Evolutionary conservation across 345 rosid species (phyloP), one percentile per base, ranked within the genome.

Genomic region (Euphorbia peplus): DNA sequence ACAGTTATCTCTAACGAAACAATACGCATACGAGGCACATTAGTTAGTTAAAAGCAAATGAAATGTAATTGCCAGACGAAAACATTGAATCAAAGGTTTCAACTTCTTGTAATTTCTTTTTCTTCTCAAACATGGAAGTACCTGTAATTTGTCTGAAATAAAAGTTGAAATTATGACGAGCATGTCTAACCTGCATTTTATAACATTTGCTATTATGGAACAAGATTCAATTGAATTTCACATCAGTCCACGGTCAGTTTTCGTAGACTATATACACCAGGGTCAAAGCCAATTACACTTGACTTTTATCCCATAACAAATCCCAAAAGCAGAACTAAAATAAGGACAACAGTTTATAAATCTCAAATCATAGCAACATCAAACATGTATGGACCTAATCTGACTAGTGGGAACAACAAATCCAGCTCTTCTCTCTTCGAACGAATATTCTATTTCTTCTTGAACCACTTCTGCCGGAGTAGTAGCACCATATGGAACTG

Each of bases 401-500:
- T 75, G 76, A 19, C 77, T 37, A 44, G 55, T 70, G 8, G 89
- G 86, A 75, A 85, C 76, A 76, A 85, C 69, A 65, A 84, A 88
- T 37, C 96, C 98, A 21, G 90, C 90, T 76, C 97, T 85, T 79
- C 82, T 78, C 82, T 95, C 99, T 80, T 95, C 96, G 12, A 91
- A 95, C 3, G 98, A 91, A 69, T 88, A 89, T 57, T 91, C 99
- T 12, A 83, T 77, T 48, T 83, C 93, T 75, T 80, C 86, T 7
- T 63, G 71, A 5, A 52, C 62, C 26, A 77, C 87, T 44, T 82
- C 81, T 57, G 66, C 76, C 47, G 75, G 64, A 55, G 78, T 73
- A 12, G 72, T 67, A 56, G 56, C 60, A n/a, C n/a, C n/a, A 50
- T 61, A 72, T 30, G 83, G 69, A 21, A 76, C 55, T 10, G 42